Evolutionary conservation across 108 stramenopile genomes (phyloP), one percentile per base, ranked within the genome.

Genomic region (Cyclotella distinguenda): DNA sequence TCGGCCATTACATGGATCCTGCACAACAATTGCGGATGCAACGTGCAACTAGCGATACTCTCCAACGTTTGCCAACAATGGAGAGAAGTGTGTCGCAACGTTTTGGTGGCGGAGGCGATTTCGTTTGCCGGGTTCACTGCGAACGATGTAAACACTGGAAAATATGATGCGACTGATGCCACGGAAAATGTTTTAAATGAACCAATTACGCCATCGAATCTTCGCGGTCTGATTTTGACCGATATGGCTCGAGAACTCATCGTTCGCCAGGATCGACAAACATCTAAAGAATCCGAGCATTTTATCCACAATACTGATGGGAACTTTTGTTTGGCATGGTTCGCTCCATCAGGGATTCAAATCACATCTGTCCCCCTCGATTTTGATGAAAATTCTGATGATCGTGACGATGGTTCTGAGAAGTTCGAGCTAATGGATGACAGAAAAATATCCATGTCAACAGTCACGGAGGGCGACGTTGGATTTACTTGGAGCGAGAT

Each of bases 261-360:
- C 43, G 46, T 54, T 11, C 52, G 47, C 39, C 64, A 68, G 28
- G 47, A n/a, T 52, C n/a, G n/a, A n/a, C n/a, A 44, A 25, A 45
- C 38, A 18, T 47, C 28, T 64, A 39, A 23, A 36, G 21, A 36
- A 35, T 25, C 28, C 11, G 33, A 52, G 10, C 36, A 43, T 39
- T 47, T 33, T 56, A 19, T 16, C 49, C 21, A 36, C 3, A 55
- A 70, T 18, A 49, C 48, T 11, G 73, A 81, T n/a, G 86, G 86
- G 33, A 83, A 77, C 7, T 93, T 85, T 67, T 89, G 88, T 45
- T 40, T 85, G 25, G 82, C 88, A 23, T 93, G 91, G 91, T 93
- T 93, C 77, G 72, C 71, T 31, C 88, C 91, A 15, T 47, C 54
- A 22, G 91, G 91, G 5, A 87, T 92, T 31, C 68, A 82, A 75